Base-by-base conservation (phyloP, 75 land plant species). In the Selaginella moellendorffii region DNA sequence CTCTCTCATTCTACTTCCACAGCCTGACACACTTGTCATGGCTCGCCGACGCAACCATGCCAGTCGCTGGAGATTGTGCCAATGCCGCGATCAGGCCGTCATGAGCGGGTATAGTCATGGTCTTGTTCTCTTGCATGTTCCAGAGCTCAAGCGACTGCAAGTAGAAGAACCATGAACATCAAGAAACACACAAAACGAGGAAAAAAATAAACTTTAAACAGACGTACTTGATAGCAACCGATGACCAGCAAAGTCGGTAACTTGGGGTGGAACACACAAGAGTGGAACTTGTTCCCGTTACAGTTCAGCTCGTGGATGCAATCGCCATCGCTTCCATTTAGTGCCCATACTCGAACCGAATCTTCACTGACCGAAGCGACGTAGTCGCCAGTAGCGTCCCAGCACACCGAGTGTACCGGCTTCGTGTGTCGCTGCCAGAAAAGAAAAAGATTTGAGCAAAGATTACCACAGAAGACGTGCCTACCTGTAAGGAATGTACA, bases 251-350 rank as follows among this genome's bases (percentile, higher is more conserved):
- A 52, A 0, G 81, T 73, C 24, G 79, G 66, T 31, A 64, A 80
- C 0, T 72, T 78, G 0, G 90, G 90, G 51, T 86, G 90, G 58
- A 86, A 86, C 24, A 80, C 81, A 71, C 85, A 82, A 0, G 83
- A 78, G 31, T 77, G 75, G 52, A 82, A 86, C 46, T 78, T 78
- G 69, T 79, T 86, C 26, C 90, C 90, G 69, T 53, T 78, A 62
- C 85, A 78, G 69, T 64, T 82, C 5, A 63, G 52, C 30, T 66
- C 54, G 31, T 26, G 54, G 22, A 72, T 22, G 30, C 74, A 72
- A 26, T 72, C 73, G 22, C 60, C 71, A 27, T 25, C 71, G 21
- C 58, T 30, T 21, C 72, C 72, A 58, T 72, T 19, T 52, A 72
- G 53, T 26, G 74, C 64, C 74, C 74, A 72, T 20, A 72, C 72